Conservation (phyloP, 306 rosid genomes). For the Prunus campanulata region DNA sequence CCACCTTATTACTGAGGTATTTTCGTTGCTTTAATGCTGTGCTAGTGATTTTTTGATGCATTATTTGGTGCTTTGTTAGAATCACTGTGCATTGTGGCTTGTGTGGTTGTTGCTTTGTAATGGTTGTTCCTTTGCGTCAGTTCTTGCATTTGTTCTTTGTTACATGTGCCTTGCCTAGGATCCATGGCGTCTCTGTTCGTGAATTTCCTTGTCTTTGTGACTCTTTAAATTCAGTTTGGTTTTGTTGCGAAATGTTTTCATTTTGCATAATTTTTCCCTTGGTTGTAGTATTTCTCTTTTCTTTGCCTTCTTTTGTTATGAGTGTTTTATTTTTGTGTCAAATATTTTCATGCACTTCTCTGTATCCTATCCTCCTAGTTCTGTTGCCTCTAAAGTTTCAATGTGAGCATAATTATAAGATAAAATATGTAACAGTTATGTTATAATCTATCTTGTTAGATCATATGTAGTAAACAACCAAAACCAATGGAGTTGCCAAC, state of each 20-base stretch:
- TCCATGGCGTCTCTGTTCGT: not conserved
- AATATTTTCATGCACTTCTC: not conserved
- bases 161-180: not conserved
- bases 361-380: not conserved
- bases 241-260: not conserved
- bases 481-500: not conserved
- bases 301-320: not conserved
- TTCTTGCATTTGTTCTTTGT: not conserved
- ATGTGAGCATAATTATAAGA: not conserved
- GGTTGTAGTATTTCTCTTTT: too few relatives aligned
- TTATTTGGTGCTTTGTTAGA: not conserved
- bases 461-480: not conserved
- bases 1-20: conserved; percentile 95
- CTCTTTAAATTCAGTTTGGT: not conserved
- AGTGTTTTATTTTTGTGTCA: not conserved
- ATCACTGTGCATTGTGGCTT: not conserved
- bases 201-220: not conserved
- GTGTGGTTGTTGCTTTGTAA: not conserved
- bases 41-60: not conserved
- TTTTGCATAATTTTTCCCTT: not conserved
- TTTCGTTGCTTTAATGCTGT: not conserved
- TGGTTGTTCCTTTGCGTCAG: not conserved
- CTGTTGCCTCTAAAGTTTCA: not conserved
- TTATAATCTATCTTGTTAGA: not conserved
- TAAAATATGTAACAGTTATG: not conserved